Evolutionary conservation across 139 green algal genomes (phyloP).

Genomic region (Marvania coccoides): DNA sequence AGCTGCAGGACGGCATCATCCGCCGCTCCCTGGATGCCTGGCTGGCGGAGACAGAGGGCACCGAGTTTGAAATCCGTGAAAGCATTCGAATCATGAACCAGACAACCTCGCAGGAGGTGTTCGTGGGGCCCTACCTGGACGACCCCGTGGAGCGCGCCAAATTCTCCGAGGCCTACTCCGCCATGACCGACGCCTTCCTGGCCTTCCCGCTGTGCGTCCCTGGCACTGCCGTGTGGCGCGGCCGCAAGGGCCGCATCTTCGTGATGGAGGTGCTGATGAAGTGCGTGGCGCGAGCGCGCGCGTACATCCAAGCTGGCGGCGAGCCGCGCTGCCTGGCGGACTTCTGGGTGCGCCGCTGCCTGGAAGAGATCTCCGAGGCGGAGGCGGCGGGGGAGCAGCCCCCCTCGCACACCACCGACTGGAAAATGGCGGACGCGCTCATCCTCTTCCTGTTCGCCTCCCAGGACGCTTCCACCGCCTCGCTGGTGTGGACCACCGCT

Average conservation of each 20-base stretch:
- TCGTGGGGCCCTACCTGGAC: slow-evolving; percentile 78
- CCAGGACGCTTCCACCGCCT: slow-evolving; percentile 79
- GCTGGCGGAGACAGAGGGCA: slow-evolving; percentile 26
- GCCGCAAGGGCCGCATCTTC: slow-evolving; percentile 54
- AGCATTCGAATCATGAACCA: slow-evolving; percentile 63
- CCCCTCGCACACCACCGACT: slow-evolving; percentile 37
- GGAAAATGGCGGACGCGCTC: slow-evolving; percentile 45
- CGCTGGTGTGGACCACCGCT: slow-evolving; percentile 66
- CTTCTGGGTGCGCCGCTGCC: slow-evolving; percentile 46
- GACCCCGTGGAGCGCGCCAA: slow-evolving; percentile 35
- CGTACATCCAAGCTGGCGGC: slow-evolving; percentile 16
- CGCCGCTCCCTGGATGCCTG: slow-evolving; percentile 41
- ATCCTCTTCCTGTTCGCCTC: slow-evolving; percentile 86
- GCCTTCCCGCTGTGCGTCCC: slow-evolving; percentile 74
- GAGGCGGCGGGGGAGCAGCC: slow-evolving; percentile 39
- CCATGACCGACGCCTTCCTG: slow-evolving; percentile 64
- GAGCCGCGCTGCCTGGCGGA: slow-evolving; percentile 73
- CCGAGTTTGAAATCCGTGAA: slow-evolving; percentile 28
- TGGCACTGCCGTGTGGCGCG: slow-evolving; percentile 68
- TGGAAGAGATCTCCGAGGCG: slow-evolving; percentile 62
- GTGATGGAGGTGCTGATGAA: slow-evolving; percentile 56
- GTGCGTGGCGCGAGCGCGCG: slow-evolving; percentile 15
- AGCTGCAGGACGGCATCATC: slow-evolving; percentile 68
- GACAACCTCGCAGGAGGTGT: slow-evolving; percentile 70
- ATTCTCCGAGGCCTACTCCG: slow-evolving; percentile 57